Evolutionary conservation across 2,329 filamentous ascomycete genomes (phyloP), one percentile per base, ranked within the genome.

Genomic region (Clarireedia sp.): DNA sequence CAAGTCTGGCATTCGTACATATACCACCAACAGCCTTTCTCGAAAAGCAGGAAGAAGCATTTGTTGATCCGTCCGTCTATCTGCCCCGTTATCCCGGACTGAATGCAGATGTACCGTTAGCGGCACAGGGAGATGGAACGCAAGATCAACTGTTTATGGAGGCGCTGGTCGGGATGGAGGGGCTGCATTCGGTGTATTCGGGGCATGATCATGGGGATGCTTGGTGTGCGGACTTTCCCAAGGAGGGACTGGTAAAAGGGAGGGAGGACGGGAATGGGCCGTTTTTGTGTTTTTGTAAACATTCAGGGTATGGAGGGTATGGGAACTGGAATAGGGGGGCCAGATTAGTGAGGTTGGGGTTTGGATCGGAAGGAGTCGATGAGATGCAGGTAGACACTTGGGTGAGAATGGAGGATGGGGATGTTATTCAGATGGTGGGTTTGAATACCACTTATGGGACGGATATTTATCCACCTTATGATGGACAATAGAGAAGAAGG

Each of bases 281-380:
- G 29, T 71, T 75, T 19, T 57, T 78, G 61, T 87, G 85, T 63
- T 81, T 81, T 60, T 82, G 82, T 5, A 80, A 86, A 60, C 84
- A 85, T 61, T 78, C 81, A 0, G 85, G 86, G 0, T 88, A 88
- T 54, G 86, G 85, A 0, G 85, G 86, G 0, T 89, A 89, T 61
- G 82, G 83, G 0, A 73, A 74, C 46, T 86, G 80, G 79, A 76
- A 78, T 9, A 77, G 85, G 0, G 85, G 85, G 1, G 75, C 76
- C 4, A 73, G 82, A 1, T 78, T 85, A 61, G 69, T 86, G 12
- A 61, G 74, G 2, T 60, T 85, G 1, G 69, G 74, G 2, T 71
- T 78, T 41, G 29, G 10, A 33, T 1, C 12, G 10, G 29, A 33
- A 2, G 65, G 70, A 1, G 63, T 81, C 24, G 51, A 44, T 4